These are phyloP conservation scores for Eucalyptus regnans DNA, from an alignment of 345 rosid genomes.

Conservation along the genomic window DNA sequence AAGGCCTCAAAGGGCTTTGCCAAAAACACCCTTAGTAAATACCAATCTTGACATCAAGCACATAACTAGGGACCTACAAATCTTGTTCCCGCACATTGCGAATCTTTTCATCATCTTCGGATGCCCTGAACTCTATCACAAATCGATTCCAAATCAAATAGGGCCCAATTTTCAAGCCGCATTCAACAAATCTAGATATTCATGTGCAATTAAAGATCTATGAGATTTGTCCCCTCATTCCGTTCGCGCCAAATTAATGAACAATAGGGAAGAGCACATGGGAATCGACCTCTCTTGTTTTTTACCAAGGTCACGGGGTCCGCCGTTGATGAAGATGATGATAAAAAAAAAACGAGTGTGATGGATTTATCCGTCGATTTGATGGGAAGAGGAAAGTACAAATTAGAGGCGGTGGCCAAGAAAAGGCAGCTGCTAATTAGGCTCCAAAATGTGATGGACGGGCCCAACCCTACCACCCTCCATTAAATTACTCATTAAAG, in stretches of 20 bases:
- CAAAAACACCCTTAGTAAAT: neutral
- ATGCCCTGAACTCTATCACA: neutral
- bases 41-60: neutral
- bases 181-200: neutral
- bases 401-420: neutral
- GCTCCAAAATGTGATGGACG: neutral
- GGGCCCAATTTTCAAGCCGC: neutral
- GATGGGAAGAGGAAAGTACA: neutral
- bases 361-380: neutral
- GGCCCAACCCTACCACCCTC: neutral
- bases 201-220: neutral
- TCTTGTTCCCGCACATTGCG: neutral
- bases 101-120: neutral
- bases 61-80: neutral
- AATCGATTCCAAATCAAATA: neutral
- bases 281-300: neutral
- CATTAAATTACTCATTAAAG: neutral
- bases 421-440: neutral
- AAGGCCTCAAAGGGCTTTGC: neutral
- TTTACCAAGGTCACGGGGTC: neutral
- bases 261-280: neutral
- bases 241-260: neutral
- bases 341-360: neutral
- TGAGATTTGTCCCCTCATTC: neutral
- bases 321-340: neutral